A percentile compares a stretch with the other conserved stretches of the same genome.
Conservation (phyloP, 2,329 filamentous ascomycete species). For the Ceratocystiopsis sp. region DNA sequence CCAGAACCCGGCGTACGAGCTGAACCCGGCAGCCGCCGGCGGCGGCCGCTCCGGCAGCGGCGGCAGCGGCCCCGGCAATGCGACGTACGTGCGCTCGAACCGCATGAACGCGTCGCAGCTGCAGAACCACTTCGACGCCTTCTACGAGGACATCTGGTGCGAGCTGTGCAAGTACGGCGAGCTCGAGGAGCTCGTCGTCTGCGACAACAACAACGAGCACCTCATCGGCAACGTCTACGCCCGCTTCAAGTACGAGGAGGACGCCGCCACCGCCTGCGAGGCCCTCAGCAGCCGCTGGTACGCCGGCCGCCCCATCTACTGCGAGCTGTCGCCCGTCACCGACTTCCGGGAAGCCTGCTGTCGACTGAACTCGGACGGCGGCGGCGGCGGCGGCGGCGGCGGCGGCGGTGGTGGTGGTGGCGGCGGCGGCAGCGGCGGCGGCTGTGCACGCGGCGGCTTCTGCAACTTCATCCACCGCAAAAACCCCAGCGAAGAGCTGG, state of each 20-base stretch:
- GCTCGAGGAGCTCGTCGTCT: slow-evolving; percentile 93
- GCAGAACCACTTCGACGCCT: slow-evolving; percentile 98
- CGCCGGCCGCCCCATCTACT: slow-evolving; percentile 91
- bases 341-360: slow-evolving; percentile 98
- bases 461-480: slow-evolving; percentile 99
- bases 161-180: slow-evolving; percentile 99
- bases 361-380: slow-evolving; percentile 51
- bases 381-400: slow-evolving; percentile 48
- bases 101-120: slow-evolving; percentile 94
- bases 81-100: slow-evolving; percentile 70
- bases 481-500: slow-evolving; percentile 77
- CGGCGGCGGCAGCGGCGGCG: slow-evolving; percentile 43
- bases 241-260: slow-evolving; percentile 99
- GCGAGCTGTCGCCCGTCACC: slow-evolving; percentile 89
- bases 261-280: slow-evolving; percentile 84
- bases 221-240: slow-evolving; percentile 98
- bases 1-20: slow-evolving; percentile 63
- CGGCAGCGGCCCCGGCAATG: too few relatives aligned
- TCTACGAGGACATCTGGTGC: slow-evolving; percentile 99
- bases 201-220: slow-evolving; percentile 99
- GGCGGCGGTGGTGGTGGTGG: slow-evolving; percentile 65
- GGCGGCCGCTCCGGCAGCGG: too few relatives aligned
- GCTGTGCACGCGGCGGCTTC: slow-evolving; percentile 89
- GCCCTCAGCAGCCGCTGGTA: slow-evolving; percentile 93
- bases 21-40: too few relatives aligned